phyloP scores from a whole-genome alignment of 1,284 basidiomycete genomes.

The Salmacisia buchloeana region DNA sequence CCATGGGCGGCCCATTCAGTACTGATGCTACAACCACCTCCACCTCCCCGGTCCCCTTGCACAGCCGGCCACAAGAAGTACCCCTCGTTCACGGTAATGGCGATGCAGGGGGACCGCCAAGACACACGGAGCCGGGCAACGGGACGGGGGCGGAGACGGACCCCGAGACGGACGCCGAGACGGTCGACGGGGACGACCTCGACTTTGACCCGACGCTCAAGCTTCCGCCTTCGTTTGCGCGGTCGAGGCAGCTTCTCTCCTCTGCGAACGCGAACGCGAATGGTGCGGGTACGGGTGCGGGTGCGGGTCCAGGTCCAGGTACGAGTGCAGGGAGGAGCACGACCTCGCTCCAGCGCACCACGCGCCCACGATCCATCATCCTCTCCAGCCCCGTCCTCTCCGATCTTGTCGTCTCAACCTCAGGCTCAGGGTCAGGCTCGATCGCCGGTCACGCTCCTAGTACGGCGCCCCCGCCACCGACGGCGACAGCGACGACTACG shows the following conservation, averaged over 20 bases:
- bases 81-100: no score
- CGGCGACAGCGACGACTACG: no score
- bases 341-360: not conserved
- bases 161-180: not conserved
- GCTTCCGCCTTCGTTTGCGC: constrained; percentile 3
- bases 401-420: no score
- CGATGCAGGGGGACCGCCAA: no score
- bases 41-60: no score
- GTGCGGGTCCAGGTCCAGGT: not conserved
- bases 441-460: not conserved
- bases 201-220: constrained; percentile 7
- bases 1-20: no score
- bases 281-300: not conserved
- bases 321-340: not conserved
- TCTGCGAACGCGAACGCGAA: not conserved
- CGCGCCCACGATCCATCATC: not conserved
- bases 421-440: not conserved
- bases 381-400: not conserved
- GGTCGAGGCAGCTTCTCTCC: not conserved
- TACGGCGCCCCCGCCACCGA: no score
- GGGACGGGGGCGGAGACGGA: no score
- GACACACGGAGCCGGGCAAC: no score
- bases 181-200: constrained; percentile 6
- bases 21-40: no score
- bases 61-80: no score